Percentiles rank a stretch among this genome's conserved stretches.
phyloP scores from a whole-genome alignment of 202 grass and related monocot species.

The Brachypodium distachyon region DNA sequence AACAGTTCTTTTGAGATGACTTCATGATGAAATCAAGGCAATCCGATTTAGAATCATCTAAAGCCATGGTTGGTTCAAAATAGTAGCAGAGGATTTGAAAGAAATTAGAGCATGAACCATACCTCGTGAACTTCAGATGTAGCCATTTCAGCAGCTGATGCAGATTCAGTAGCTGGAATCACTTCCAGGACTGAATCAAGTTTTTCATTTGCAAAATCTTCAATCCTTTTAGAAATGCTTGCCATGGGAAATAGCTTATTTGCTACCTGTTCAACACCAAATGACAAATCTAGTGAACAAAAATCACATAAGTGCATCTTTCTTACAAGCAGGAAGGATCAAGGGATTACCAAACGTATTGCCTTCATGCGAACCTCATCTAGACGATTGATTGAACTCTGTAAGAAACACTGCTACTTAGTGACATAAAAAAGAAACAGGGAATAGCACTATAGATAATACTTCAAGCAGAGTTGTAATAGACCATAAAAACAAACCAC shows the following conservation, averaged over 20 bases:
- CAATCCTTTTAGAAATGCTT: conserved; percentile 88
- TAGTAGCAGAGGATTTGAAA: conserved; percentile 8
- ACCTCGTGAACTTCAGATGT: conserved; percentile 41
- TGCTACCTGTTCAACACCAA: conserved; percentile 64
- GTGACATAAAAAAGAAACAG: conserved; percentile 17
- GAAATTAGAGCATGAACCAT: conserved; percentile 21
- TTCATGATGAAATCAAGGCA: not conserved
- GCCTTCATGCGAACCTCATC: conserved; percentile 93
- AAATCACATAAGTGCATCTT: not conserved
- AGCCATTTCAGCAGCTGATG: conserved; percentile 23
- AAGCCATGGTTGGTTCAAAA: not conserved
- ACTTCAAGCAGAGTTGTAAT: conserved; percentile 1
- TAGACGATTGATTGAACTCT: conserved; percentile 78
- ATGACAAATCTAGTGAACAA: conserved; percentile 16
- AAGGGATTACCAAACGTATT: conserved; percentile 74
- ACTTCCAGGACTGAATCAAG: conserved; percentile 61
- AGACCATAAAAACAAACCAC: not conserved
- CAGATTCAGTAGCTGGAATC: conserved; percentile 32
- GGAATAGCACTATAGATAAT: conserved; percentile 12
- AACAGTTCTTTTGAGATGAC: not conserved
- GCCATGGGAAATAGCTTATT: conserved; percentile 88
- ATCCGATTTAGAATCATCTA: conserved; percentile 1
- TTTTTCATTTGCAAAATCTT: conserved; percentile 83
- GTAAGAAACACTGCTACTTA: conserved; percentile 28
- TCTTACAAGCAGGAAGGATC: conserved; percentile 1